Percentiles rank a stretch among this genome's conserved stretches.
These are phyloP conservation scores for Rhodotorula sp. DNA, from an alignment of 1,284 basidiomycete species.

Conservation along the genomic window DNA sequence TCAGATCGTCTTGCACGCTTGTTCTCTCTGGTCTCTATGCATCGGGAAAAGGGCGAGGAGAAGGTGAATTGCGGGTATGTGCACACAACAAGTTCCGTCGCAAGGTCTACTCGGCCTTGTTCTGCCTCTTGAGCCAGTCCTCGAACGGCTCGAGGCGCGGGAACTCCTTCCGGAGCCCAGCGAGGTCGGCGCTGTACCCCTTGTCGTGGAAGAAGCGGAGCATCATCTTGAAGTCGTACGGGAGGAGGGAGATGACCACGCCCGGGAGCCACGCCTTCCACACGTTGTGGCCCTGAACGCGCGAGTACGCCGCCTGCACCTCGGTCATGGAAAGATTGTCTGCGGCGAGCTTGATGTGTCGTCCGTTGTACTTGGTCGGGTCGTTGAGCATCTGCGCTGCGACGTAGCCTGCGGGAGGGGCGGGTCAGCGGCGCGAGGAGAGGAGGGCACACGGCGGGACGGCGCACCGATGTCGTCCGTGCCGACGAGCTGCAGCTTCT, in stretches of 20 bases:
- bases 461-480: slow-evolving; percentile 18
- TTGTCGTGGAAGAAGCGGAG: slow-evolving; percentile 16
- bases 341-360: slow-evolving; percentile 18
- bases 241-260: background rate
- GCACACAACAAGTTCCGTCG: no score
- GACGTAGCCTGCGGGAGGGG: slow-evolving; percentile 7
- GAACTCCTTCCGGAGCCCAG: slow-evolving; percentile 5
- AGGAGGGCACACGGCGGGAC: no score
- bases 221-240: slow-evolving; percentile 23
- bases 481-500: slow-evolving; percentile 18
- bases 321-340: slow-evolving; percentile 22
- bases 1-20: background rate
- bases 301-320: background rate
- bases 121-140: slow-evolving; percentile 11
- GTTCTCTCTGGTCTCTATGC: background rate
- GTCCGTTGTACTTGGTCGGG: slow-evolving; percentile 6
- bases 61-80: no score
- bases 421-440: accelerated
- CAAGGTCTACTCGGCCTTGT: background rate
- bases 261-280: slow-evolving; percentile 17
- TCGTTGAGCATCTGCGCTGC: slow-evolving; percentile 17
- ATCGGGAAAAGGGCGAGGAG: no score
- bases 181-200: slow-evolving; percentile 10
- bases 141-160: slow-evolving; percentile 14
- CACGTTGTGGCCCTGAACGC: background rate